Evolutionary conservation across 2,329 filamentous ascomycete genomes (phyloP).

Genomic region (Trichoderma sp.): DNA sequence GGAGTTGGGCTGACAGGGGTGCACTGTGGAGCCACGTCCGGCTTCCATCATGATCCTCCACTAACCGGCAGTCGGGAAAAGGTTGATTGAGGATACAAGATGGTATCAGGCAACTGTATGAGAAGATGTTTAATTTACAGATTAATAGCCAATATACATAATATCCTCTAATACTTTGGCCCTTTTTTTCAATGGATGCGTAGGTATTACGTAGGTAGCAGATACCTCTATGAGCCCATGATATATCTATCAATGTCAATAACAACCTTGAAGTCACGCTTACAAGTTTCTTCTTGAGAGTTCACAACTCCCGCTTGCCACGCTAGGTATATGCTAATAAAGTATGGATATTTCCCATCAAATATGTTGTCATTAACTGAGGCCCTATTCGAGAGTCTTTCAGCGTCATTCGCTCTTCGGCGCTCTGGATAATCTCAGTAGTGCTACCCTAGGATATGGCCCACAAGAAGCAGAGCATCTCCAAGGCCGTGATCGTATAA

Average conservation of each 20-base stretch:
- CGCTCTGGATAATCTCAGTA: neutral
- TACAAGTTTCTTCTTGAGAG: neutral
- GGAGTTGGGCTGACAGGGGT: conserved; percentile 20
- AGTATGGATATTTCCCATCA: too few species aligned
- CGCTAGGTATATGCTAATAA: neutral
- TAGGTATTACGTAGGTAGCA: neutral
- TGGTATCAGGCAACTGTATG: too few species aligned
- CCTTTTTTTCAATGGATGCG: neutral
- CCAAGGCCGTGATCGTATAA: conserved; percentile 32
- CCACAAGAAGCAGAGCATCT: neutral
- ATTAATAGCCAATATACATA: neutral
- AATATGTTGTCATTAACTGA: neutral
- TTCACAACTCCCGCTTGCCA: neutral
- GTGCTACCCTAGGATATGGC: neutral
- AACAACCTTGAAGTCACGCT: neutral
- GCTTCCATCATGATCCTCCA: neutral
- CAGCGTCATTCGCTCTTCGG: neutral
- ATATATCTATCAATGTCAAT: too few species aligned
- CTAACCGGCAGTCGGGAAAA: neutral
- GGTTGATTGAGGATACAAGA: neutral
- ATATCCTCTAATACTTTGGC: neutral
- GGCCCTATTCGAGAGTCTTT: neutral
- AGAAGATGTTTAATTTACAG: neutral
- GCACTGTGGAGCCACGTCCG: neutral
- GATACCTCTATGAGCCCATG: neutral